phyloP scores from a whole-genome alignment of 2,329 filamentous ascomycete genomes.

The Paraphaeosphaeria sporulosa region DNA sequence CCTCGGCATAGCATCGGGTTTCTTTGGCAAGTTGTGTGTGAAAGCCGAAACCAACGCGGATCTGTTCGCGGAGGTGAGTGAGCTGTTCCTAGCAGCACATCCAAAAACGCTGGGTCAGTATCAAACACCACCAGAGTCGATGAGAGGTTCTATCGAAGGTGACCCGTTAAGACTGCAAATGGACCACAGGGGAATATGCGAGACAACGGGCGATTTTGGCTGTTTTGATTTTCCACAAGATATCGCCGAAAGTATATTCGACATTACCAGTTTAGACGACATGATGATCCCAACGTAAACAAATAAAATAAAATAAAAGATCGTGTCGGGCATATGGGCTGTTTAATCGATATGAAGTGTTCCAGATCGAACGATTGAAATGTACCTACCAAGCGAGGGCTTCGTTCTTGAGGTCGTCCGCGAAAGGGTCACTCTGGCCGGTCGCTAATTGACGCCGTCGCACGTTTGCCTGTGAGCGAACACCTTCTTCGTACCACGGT shows the following conservation, averaged over 20 bases:
- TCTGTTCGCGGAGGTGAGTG: not conserved
- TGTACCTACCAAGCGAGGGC: not conserved
- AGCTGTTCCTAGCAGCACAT: not conserved
- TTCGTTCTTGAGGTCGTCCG: not conserved
- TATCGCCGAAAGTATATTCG: not conserved
- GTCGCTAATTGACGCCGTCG: not conserved
- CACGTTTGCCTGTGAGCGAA: not conserved
- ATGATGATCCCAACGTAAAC: not conserved
- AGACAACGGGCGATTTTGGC: not conserved
- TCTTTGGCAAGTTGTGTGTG: not conserved
- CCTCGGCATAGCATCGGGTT: slow-evolving; percentile 1
- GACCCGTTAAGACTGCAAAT: not conserved
- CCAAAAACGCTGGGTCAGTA: not conserved
- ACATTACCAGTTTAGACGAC: not conserved
- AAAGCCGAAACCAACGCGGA: not conserved
- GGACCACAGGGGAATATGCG: not conserved
- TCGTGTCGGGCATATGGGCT: not conserved
- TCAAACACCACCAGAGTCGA: not conserved
- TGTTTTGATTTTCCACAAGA: slow-evolving; percentile 1
- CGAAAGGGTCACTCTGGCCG: not conserved
- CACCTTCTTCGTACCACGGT: slow-evolving; percentile 89
- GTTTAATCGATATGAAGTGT: not conserved
- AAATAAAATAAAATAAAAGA: not conserved
- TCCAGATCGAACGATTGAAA: not conserved
- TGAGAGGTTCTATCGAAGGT: not conserved